These are phyloP conservation scores for Sporobolomyces roseus DNA, from an alignment of 768 basidiomycete species.

Conservation along the genomic window DNA sequence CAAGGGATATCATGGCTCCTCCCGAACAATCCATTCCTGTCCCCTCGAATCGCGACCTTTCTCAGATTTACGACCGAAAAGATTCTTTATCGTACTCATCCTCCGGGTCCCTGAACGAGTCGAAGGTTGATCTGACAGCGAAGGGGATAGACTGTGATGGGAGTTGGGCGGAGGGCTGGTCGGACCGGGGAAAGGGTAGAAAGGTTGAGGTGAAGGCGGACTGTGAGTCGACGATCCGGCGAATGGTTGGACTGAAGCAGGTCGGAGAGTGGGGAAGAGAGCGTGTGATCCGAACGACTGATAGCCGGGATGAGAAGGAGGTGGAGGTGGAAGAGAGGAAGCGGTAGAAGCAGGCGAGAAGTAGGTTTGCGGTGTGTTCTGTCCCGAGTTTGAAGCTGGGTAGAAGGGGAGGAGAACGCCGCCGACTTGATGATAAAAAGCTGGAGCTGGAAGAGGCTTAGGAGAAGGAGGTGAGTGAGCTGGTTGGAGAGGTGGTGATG, in stretches of 20 bases:
- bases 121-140: not conserved
- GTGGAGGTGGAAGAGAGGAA: not conserved
- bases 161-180: no score
- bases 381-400: not conserved
- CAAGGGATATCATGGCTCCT: not conserved
- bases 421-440: slow-evolving; percentile 2
- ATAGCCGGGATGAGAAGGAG: not conserved
- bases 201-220: not conserved
- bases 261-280: not conserved
- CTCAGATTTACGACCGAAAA: not conserved
- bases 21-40: not conserved
- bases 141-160: no score
- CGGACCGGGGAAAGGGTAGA: no score
- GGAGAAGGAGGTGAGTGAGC: not conserved
- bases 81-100: slow-evolving; percentile 3
- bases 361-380: not conserved
- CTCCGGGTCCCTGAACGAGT: not conserved
- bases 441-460: not conserved
- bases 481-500: no score
- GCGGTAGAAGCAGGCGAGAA: not conserved
- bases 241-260: no score
- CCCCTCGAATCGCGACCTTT: not conserved
- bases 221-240: no score
- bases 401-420: not conserved
- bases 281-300: not conserved